These are phyloP conservation scores for Populus hybrid DNA, from an alignment of 441 rosid genomes.

Conservation along the genomic window DNA sequence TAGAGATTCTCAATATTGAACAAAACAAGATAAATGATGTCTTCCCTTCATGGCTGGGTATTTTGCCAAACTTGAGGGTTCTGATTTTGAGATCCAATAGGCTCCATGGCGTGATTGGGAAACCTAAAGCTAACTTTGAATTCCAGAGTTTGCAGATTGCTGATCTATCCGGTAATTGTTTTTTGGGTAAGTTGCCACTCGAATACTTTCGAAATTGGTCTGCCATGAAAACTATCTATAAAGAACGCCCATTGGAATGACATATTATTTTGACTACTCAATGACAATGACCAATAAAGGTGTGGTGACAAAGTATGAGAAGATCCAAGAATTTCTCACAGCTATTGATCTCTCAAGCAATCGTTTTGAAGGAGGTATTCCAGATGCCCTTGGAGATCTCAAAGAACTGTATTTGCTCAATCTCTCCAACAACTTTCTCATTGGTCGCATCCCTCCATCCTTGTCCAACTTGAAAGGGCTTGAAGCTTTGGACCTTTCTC, in stretches of 20 bases:
- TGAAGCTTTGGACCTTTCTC: too few relatives aligned
- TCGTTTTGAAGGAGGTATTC: too few relatives aligned
- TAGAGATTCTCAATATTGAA: constrained; percentile 16
- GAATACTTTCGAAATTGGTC: constrained; percentile 36
- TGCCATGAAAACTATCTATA: constrained; percentile 25
- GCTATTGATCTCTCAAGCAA: background rate
- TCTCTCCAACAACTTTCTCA: constrained; percentile 27
- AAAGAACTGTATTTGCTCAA: constrained; percentile 25
- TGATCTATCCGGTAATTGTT: constrained; percentile 57
- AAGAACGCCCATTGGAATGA: constrained; percentile 17
- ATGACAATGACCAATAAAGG: constrained; percentile 28
- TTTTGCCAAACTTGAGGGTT: constrained; percentile 13
- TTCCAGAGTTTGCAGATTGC: constrained; percentile 41
- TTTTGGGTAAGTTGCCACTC: constrained; percentile 52
- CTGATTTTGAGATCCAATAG: constrained; percentile 21
- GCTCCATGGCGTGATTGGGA: constrained; percentile 18
- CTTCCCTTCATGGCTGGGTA: constrained; percentile 38
- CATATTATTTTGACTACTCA: constrained; percentile 31
- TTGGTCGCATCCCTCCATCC: too few relatives aligned
- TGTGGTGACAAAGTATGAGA: accelerated
- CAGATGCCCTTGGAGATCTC: constrained; percentile 12
- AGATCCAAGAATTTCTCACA: background rate
- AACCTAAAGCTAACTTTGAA: constrained; percentile 3
- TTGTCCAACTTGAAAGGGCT: too few relatives aligned
- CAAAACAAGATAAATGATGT: constrained; percentile 23